Evolutionary conservation across 2,329 filamentous ascomycete genomes (phyloP).

Genomic region (Calonectria montana): DNA sequence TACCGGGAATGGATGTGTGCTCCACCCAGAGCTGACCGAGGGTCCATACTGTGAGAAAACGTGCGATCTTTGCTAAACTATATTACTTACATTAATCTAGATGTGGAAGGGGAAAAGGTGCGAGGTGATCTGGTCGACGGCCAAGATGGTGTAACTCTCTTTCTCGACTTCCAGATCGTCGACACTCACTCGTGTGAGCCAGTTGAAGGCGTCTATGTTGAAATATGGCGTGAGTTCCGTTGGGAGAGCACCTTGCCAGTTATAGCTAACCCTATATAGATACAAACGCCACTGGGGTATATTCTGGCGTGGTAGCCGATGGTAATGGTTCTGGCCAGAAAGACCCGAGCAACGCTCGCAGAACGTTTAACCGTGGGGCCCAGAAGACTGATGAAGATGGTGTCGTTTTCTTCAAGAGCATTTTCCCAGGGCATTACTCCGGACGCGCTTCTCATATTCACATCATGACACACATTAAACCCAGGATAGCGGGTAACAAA

Average conservation of each 20-base stretch:
- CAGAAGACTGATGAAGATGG: slow-evolving; percentile 48
- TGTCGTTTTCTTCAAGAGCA: slow-evolving; percentile 47
- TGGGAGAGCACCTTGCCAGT: neutral
- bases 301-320: slow-evolving; percentile 48
- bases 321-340: slow-evolving; percentile 46
- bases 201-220: slow-evolving; percentile 15
- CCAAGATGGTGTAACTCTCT: neutral
- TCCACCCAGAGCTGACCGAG: slow-evolving; percentile 20
- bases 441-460: slow-evolving; percentile 51
- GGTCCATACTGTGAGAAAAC: slow-evolving; percentile 10
- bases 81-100: neutral
- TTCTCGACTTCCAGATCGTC: slow-evolving; percentile 20
- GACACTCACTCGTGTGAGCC: slow-evolving; percentile 13
- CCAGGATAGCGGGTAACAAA: slow-evolving; percentile 57
- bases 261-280: neutral
- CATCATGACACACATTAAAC: slow-evolving; percentile 40
- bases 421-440: slow-evolving; percentile 51
- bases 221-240: slow-evolving; percentile 15
- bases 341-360: slow-evolving; percentile 41
- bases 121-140: slow-evolving; percentile 1
- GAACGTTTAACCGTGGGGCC: slow-evolving; percentile 48
- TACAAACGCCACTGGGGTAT: slow-evolving; percentile 50
- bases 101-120: slow-evolving; percentile 11
- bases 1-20: slow-evolving; percentile 11
- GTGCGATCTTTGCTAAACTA: neutral